Conservation (phyloP, 2,329 filamentous ascomycete species). For the Aspergillus fumigatus region DNA sequence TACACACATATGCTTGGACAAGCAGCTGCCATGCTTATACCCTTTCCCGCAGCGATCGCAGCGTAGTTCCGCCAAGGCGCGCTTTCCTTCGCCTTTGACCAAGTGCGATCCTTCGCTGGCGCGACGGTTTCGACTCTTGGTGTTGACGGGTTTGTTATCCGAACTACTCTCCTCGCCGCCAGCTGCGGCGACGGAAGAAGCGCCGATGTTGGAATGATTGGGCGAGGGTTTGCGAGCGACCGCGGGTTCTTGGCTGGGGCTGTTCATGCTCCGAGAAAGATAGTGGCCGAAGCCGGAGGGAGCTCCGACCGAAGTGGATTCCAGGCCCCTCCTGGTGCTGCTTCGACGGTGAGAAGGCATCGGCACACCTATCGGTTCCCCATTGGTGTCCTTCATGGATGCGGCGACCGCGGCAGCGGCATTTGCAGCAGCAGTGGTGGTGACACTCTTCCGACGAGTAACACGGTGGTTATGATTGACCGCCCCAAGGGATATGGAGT, state of each 20-base stretch:
- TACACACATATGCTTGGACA: slow-evolving; percentile 99
- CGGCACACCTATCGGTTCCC: slow-evolving; percentile 57
- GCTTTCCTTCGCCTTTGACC: slow-evolving; percentile 72
- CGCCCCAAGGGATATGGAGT: slow-evolving; percentile 72
- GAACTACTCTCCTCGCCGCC: slow-evolving; percentile 47
- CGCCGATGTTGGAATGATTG: slow-evolving; percentile 23
- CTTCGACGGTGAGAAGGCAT: slow-evolving; percentile 55
- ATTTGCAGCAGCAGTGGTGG: slow-evolving; percentile 67
- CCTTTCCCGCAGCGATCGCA: slow-evolving; percentile 98
- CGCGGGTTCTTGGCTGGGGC: slow-evolving; percentile 29
- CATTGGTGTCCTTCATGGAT: slow-evolving; percentile 59
- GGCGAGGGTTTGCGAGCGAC: slow-evolving; percentile 38
- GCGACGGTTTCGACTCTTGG: slow-evolving; percentile 54
- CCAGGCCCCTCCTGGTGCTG: slow-evolving; percentile 48
- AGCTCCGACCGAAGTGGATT: slow-evolving; percentile 56
- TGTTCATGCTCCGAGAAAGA: slow-evolving; percentile 38
- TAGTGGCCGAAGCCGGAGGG: slow-evolving; percentile 40
- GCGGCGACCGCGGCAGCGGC: slow-evolving; percentile 60
- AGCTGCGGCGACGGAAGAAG: slow-evolving; percentile 16
- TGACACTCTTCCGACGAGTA: slow-evolving; percentile 89
- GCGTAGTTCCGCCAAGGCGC: slow-evolving; percentile 78
- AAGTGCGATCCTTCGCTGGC: slow-evolving; percentile 85
- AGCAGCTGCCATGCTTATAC: slow-evolving; percentile 99
- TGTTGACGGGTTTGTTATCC: slow-evolving; percentile 43
- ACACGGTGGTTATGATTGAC: slow-evolving; percentile 80